Conservation (phyloP, 2,329 filamentous ascomycete genomes). For the Arachnopeziza araneosa region DNA sequence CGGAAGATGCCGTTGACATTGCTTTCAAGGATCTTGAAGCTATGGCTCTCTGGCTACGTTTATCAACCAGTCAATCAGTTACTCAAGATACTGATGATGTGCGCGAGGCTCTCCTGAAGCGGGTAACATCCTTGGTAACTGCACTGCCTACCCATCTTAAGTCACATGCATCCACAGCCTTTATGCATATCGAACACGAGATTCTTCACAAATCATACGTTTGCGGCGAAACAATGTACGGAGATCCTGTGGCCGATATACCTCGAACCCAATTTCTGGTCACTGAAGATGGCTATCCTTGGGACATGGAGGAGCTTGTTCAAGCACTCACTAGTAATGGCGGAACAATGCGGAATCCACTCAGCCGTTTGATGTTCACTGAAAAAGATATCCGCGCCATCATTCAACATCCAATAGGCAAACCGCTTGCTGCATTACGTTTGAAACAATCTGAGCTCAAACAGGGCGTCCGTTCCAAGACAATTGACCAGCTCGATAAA, state of each 20-base stretch:
- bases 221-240: conserved; percentile 14
- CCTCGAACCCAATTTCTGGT: conserved; percentile 7
- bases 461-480: conserved; percentile 9
- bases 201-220: conserved; percentile 8
- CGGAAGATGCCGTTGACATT: conserved; percentile 11
- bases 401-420: conserved; percentile 12
- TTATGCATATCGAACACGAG: conserved; percentile 16
- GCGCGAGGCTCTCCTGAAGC: conserved; percentile 11
- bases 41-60: conserved; percentile 11
- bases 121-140: conserved; percentile 4
- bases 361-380: conserved; percentile 12
- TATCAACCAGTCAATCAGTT: neutral
- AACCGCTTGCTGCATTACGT: conserved; percentile 8
- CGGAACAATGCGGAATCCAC: conserved; percentile 14
- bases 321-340: conserved; percentile 11
- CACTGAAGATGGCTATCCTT: conserved; percentile 15
- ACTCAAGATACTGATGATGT: conserved; percentile 7
- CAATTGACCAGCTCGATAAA: conserved; percentile 11
- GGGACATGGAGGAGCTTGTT: conserved; percentile 16
- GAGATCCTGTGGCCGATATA: conserved; percentile 13
- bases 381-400: conserved; percentile 12
- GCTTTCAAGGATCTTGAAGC: conserved; percentile 10
- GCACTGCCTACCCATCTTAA: conserved; percentile 9
- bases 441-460: conserved; percentile 13
- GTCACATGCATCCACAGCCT: conserved; percentile 4